Conservation (phyloP, 495 filamentous ascomycete genomes). For the Chaetomium tenue region DNA sequence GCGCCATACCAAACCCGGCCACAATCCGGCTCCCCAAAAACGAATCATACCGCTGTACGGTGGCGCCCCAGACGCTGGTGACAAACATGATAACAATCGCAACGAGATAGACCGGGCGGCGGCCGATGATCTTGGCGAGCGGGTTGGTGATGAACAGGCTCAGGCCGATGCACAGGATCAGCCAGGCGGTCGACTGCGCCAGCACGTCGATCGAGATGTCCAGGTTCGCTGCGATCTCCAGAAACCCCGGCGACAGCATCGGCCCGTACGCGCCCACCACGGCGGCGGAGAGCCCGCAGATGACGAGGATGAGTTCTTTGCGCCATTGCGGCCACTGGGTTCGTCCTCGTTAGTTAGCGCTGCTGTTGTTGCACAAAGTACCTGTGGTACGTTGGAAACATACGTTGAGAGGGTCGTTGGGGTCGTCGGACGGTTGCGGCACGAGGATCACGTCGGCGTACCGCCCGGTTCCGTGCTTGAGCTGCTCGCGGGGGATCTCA, state of each 20-base stretch:
- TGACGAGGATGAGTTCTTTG: constrained; percentile 50
- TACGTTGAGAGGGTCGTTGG: constrained; percentile 56
- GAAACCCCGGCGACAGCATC: constrained; percentile 53
- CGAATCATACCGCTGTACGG: constrained; percentile 53
- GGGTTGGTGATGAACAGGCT: constrained; percentile 59
- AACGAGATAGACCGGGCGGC: constrained; percentile 60
- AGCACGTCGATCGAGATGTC: constrained; percentile 37
- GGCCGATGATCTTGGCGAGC: constrained; percentile 62
- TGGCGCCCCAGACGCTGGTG: constrained; percentile 60
- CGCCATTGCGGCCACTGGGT: constrained; percentile 33
- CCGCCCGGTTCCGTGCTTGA: constrained; percentile 53
- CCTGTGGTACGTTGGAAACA: constrained; percentile 18
- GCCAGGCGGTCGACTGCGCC: constrained; percentile 41
- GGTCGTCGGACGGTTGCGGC: constrained; percentile 54
- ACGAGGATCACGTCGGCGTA: constrained; percentile 50
- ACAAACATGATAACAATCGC: constrained; percentile 58
- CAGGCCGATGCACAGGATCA: constrained; percentile 38
- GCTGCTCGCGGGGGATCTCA: constrained; percentile 39
- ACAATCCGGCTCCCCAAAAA: constrained; percentile 54
- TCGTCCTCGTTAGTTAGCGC: too few relatives aligned
- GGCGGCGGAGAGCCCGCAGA: constrained; percentile 54
- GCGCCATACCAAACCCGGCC: constrained; percentile 56
- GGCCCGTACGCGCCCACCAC: constrained; percentile 57
- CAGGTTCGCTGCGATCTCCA: constrained; percentile 40
- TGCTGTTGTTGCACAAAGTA: too few relatives aligned